Base-by-base conservation (phyloP, 148 eudicot species). In the Rhododendron mucronatum region DNA sequence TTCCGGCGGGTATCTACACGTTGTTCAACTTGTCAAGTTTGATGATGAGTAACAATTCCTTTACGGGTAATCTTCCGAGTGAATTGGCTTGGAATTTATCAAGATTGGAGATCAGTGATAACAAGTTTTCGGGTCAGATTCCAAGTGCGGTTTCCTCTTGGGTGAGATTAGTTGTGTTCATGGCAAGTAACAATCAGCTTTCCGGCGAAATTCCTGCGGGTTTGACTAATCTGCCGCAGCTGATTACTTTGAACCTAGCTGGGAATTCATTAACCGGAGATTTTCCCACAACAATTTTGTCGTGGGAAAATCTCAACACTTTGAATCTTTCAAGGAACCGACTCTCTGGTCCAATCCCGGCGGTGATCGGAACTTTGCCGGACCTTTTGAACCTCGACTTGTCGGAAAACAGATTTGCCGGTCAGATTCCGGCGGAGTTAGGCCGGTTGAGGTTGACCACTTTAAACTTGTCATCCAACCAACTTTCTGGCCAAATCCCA, bases 1-100 rank as follows among this genome's bases (percentile, higher is more conserved):
- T 93, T 73, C 97, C 97, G 18, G 33, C 61, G 21, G 93, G 91
- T 30, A 1, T 94, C 6, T 94, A 95, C 94, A 93, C 90, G 1
- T 82, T 88, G 84, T 9, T 13, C 80, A 81, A 85, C 21, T 39
- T 94, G 14, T 77, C 86, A 3, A 28, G 2, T 12, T 13, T 94
- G 84, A 88, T 63, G 88, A 55, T 94, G 23, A 82, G 91, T 14
- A 61, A 47, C 45, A 94, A 94, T 85, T 87, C 83, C 6, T 86
- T 94, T 69, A 85, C 93, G 6, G 97, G 97, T 20, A 85, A 88
- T 28, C 89, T 94, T 41, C 97, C 97, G 7, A 77, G 39, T 30
- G 74, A 82, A 51, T 21, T 94, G 35, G 86, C 91, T 0, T 80
- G 86, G 91, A 94, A 93, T 71, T 2, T 94, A 86, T 86, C 90